Conservation (phyloP, 2,329 filamentous ascomycete species). For the Knufia petricola region DNA sequence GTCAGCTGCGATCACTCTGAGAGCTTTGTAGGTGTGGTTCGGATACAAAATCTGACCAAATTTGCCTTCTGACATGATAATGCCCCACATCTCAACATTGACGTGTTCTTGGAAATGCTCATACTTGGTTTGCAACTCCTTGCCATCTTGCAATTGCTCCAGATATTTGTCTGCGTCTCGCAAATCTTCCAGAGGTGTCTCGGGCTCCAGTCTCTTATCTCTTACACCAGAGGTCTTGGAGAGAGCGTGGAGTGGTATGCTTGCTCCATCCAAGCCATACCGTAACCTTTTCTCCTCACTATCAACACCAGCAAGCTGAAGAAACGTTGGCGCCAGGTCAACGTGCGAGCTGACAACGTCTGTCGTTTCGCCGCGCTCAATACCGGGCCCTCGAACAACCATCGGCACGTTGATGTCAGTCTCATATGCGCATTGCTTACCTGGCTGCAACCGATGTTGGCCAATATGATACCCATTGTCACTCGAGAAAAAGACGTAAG, state of each 20-base stretch:
- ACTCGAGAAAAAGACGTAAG: conserved; percentile 53
- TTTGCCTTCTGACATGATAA: conserved; percentile 26
- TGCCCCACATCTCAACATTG: conserved; percentile 50
- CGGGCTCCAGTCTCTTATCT: neutral
- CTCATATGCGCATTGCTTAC: conserved; percentile 50
- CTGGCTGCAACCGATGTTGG: conserved; percentile 49
- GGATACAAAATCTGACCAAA: conserved; percentile 17
- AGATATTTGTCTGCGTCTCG: neutral
- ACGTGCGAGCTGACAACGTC: conserved; percentile 51
- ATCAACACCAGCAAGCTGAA: conserved; percentile 26
- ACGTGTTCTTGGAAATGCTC: conserved; percentile 40
- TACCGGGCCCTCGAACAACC: conserved; percentile 49
- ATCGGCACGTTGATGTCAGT: conserved; percentile 53
- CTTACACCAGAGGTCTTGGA: neutral
- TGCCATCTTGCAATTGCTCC: neutral
- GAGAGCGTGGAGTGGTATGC: neutral
- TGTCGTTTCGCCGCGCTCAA: conserved; percentile 35
- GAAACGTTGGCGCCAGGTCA: conserved; percentile 53
- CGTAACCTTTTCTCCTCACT: conserved; percentile 24
- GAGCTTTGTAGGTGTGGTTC: conserved; percentile 31
- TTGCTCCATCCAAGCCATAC: conserved; percentile 3
- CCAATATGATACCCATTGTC: conserved; percentile 54
- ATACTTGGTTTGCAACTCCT: neutral
- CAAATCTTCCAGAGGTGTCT: neutral
- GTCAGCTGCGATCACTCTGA: conserved; percentile 26